Base-by-base conservation (phyloP, 2,329 filamentous ascomycete species). In the Fusarium nisikadoi region DNA sequence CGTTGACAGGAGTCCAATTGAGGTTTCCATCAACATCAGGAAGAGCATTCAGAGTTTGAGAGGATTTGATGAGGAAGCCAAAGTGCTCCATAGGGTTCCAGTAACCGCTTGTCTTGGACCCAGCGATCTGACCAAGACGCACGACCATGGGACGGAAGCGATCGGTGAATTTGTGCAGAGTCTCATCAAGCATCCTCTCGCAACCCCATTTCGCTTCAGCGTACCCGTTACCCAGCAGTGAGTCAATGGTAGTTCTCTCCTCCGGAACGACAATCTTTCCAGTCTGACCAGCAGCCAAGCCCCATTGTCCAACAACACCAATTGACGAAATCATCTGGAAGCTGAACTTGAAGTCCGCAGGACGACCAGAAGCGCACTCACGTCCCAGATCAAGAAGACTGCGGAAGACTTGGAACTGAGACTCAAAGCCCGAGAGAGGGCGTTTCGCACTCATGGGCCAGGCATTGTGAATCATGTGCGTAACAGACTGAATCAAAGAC, bases 61-160 rank as follows among this genome's bases (percentile, higher is more conserved):
- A 75, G 0, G 72, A 75, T 20, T 75, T 75, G n/a, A 75, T 62
- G 3, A 75, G 45, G n/a, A 75, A 75, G 2, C 72, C 72, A 10
- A 75, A 75, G 27, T 75, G 72, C 19, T 75, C 72, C 72, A 75
- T 75, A 0, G 72, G 72, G 57, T 75, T 75, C 72, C 72, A 75
- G 36, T 75, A 75, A 0, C 72, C 72, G 16, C 72, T 75, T 0
- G 72, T 75, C 42, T 74, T 75, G 4, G 72, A 75, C 2, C 72
- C 72, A 13, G 72, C 72, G 5, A 75, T 75, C 42, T 75, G 72
- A 6, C 72, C 72, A 4, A 75, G 70, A 25, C 72, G 67, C 6
- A 75, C 72, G 3, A 68, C 63, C 72, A 75, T 75, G 1, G 70
- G 62, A 9, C 72, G 72, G 61, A 75, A 75, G 0, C 72, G 70